Conservation (phyloP, 805 yeast genomes). For the Cyberlindnera bimundalis region DNA sequence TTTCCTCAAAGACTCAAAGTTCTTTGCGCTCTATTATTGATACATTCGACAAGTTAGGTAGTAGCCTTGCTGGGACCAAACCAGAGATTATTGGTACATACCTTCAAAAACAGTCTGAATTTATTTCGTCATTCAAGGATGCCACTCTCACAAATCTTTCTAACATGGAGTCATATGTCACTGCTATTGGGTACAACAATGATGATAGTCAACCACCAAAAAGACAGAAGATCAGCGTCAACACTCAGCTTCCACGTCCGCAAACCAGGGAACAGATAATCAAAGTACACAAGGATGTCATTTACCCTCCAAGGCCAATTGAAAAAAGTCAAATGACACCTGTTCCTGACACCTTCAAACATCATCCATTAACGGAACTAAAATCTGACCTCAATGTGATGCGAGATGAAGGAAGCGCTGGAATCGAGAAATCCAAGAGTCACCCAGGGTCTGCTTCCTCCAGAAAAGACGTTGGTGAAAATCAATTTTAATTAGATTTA, state of each 20-base stretch:
- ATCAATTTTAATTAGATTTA: neutral
- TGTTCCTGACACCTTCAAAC: neutral
- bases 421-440: neutral
- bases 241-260: conserved; percentile 12
- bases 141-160: conserved; percentile 7
- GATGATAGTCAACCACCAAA: conserved; percentile 20
- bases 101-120: conserved; percentile 9
- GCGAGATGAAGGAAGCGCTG: neutral
- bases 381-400: conserved; percentile 3
- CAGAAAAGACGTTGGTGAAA: neutral
- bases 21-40: conserved; percentile 15
- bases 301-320: conserved; percentile 5
- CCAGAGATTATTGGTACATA: conserved; percentile 20
- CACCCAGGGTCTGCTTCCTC: conserved; percentile 5
- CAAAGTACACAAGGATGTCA: neutral
- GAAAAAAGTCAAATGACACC: neutral
- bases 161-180: conserved; percentile 5
- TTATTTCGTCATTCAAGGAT: conserved; percentile 6
- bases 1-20: conserved; percentile 13
- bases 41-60: conserved; percentile 12
- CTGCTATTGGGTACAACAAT: conserved; percentile 7
- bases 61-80: conserved; percentile 13
- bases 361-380: conserved; percentile 10
- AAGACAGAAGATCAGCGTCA: conserved; percentile 18
- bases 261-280: conserved; percentile 18